These are phyloP conservation scores for Vanilla planifolia DNA, from an alignment of 106 monocot genomes.

Conservation along the genomic window DNA sequence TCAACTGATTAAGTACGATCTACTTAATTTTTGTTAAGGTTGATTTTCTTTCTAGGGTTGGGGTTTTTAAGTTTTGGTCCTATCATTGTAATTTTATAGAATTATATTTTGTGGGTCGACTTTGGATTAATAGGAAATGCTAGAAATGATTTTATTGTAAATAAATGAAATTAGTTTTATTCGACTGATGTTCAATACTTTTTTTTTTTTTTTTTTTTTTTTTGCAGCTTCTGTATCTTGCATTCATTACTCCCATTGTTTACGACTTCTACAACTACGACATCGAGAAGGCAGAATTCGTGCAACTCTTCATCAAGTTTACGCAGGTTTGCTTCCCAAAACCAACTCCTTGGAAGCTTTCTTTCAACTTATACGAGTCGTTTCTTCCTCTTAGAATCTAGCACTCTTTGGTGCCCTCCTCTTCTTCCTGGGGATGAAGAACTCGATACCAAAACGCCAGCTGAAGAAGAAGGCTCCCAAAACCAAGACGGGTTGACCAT, in stretches of 20 bases:
- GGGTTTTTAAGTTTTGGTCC: too few relatives aligned
- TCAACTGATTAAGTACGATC: too few relatives aligned
- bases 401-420: constrained; percentile 70
- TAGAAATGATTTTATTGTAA: too few relatives aligned
- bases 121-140: too few relatives aligned
- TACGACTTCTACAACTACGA: constrained; percentile 91
- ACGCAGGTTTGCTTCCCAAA: constrained; percentile 27
- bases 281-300: constrained; percentile 54
- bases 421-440: constrained; percentile 85
- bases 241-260: constrained; percentile 52
- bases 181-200: too few relatives aligned
- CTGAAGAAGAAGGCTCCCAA: constrained; percentile 67
- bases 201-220: too few relatives aligned
- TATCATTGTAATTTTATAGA: too few relatives aligned
- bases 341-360: background rate
- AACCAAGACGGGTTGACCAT: constrained; percentile 34
- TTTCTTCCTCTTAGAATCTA: constrained; percentile 45
- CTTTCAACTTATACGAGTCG: background rate
- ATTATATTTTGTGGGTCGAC: too few relatives aligned
- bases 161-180: too few relatives aligned
- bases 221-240: constrained; percentile 47
- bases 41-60: too few relatives aligned
- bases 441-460: constrained; percentile 51
- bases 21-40: too few relatives aligned
- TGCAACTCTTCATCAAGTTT: constrained; percentile 63